Conservation (phyloP, 163 green algal species). For the Coccomyxa subellipsoidea region DNA sequence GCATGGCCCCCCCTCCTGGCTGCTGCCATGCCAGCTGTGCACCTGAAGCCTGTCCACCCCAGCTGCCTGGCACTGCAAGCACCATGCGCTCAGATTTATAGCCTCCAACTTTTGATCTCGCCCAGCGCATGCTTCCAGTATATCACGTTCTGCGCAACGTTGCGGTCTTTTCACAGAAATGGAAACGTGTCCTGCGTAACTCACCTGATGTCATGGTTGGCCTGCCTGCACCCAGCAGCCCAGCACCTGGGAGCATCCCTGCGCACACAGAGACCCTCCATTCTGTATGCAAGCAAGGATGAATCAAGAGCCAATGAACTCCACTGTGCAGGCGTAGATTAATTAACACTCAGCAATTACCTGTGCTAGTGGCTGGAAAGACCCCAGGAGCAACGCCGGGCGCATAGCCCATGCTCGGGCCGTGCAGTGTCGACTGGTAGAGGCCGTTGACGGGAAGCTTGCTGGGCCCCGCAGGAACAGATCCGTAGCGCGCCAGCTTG, state of each 20-base stretch:
- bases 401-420: not conserved
- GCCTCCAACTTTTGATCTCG: too few species aligned
- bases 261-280: not conserved
- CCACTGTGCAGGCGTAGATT: too few species aligned
- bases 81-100: too few species aligned
- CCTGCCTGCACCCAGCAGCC: not conserved
- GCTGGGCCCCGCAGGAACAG: not conserved
- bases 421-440: not conserved
- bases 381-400: not conserved
- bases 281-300: too few species aligned
- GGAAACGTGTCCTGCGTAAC: too few species aligned
- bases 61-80: not conserved
- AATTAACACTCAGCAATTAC: not conserved
- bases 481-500: not conserved
- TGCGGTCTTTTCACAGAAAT: too few species aligned
- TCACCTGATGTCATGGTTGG: not conserved
- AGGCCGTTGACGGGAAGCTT: not conserved
- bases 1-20: not conserved
- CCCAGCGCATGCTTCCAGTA: too few species aligned
- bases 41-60: not conserved
- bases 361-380: not conserved
- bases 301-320: too few species aligned
- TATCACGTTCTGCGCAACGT: too few species aligned
- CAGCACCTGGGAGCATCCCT: not conserved
- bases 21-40: not conserved